Percentiles rank a stretch among this genome's conserved stretches.
phyloP scores from a whole-genome alignment of 305 asterid genomes.

The Fraxinus ornus region DNA sequence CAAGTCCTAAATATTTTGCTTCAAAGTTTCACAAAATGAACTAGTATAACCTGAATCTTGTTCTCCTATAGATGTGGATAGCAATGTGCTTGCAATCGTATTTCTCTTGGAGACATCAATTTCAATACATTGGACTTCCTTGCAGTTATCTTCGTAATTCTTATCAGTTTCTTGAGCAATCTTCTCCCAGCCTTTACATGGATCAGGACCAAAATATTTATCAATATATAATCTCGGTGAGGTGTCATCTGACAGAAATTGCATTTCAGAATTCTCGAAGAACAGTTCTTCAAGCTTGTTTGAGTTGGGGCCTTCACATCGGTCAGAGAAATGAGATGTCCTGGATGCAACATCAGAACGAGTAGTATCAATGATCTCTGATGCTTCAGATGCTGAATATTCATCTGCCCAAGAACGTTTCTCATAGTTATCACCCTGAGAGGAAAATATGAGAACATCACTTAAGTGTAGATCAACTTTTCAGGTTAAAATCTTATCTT shows the following conservation, averaged over 20 bases:
- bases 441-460: conserved; percentile 9
- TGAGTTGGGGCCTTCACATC: conserved; percentile 30
- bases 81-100: conserved; percentile 21
- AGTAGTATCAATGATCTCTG: conserved; percentile 59
- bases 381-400: conserved; percentile 65
- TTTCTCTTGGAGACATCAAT: conserved; percentile 28
- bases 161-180: conserved; percentile 39
- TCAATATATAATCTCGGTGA: conserved; percentile 76
- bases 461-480: neutral
- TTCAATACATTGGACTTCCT: conserved; percentile 70
- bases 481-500: neutral
- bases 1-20: conserved; percentile 7
- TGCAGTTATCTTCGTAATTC: conserved; percentile 47
- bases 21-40: neutral
- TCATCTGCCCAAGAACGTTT: conserved; percentile 55
- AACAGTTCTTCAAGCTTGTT: conserved; percentile 40
- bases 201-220: conserved; percentile 96
- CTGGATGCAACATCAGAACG: conserved; percentile 45
- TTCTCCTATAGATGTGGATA: conserved; percentile 26
- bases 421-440: conserved; percentile 46
- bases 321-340: conserved; percentile 43
- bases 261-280: conserved; percentile 60
- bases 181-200: conserved; percentile 87
- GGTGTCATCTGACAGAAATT: conserved; percentile 58
- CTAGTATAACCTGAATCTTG: conserved; percentile 27